Conservation (phyloP, 768 basidiomycete species). For the Amanita fuliginea region DNA sequence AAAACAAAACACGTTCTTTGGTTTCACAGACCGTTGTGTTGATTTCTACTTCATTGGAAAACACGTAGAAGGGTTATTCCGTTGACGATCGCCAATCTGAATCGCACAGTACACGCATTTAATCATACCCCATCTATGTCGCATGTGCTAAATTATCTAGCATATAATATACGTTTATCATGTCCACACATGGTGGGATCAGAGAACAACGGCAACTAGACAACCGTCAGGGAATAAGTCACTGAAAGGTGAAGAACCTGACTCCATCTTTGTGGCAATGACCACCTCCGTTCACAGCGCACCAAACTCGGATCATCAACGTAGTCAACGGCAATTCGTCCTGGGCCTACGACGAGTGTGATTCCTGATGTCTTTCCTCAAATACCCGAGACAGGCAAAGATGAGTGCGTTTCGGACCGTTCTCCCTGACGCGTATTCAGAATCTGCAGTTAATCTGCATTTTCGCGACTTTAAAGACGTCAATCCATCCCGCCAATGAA, state of each 20-base stretch:
- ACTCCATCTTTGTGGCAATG: neutral
- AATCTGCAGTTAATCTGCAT: neutral
- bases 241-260: neutral
- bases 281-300: slow-evolving; percentile 1
- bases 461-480: neutral
- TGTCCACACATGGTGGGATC: too few relatives aligned
- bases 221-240: neutral
- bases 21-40: neutral
- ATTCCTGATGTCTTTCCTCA: neutral
- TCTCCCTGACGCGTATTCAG: neutral
- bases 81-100: neutral
- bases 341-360: neutral
- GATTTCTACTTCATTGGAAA: neutral
- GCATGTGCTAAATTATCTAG: neutral
- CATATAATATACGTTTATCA: neutral
- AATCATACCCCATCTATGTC: neutral
- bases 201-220: too few relatives aligned
- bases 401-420: neutral
- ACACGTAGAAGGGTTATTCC: neutral
- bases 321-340: neutral
- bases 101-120: neutral
- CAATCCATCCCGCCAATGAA: neutral
- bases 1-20: neutral
- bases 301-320: neutral
- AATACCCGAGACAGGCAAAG: neutral